A percentile compares a stretch with the other conserved stretches of the same genome.
Conservation (phyloP, 345 rosid genomes). For the Murraya paniculata region DNA sequence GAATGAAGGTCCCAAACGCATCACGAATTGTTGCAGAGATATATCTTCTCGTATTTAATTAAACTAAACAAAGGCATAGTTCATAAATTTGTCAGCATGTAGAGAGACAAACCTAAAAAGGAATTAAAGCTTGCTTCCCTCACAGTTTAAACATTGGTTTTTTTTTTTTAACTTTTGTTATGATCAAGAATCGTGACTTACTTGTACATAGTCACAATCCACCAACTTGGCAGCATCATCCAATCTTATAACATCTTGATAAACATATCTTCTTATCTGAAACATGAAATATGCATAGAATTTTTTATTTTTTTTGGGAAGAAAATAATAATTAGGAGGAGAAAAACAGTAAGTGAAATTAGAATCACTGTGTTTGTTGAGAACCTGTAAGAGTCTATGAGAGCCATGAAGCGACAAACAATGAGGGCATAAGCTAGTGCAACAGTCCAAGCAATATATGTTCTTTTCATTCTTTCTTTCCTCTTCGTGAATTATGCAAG, state of each 20-base stretch:
- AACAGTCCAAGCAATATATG: conserved; percentile 76
- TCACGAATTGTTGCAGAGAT: neutral
- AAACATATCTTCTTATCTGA: conserved; percentile 90
- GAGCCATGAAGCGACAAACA: conserved; percentile 63
- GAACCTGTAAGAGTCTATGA: conserved; percentile 81
- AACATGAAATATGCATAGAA: conserved; percentile 1
- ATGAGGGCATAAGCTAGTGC: conserved; percentile 75
- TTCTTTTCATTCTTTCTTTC: conserved; percentile 82
- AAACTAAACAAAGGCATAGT: neutral
- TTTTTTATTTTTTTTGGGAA: too few relatives aligned
- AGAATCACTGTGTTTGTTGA: neutral
- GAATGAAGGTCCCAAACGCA: neutral
- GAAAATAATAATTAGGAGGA: neutral
- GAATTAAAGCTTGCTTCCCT: neutral
- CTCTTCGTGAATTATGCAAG: conserved; percentile 62
- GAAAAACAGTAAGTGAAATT: neutral
- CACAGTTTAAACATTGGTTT: neutral
- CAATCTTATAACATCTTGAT: conserved; percentile 69
- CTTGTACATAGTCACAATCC: conserved; percentile 82
- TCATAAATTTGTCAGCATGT: conserved; percentile 12
- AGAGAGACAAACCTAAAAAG: neutral
- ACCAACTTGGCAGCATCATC: conserved; percentile 68
- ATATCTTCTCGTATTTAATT: neutral
- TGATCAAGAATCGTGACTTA: conserved; percentile 16
- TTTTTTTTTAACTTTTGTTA: neutral